Evolutionary conservation across 345 rosid species (phyloP), one percentile per base, ranked within the genome.

Genomic region (Rhizophora apiculata): DNA sequence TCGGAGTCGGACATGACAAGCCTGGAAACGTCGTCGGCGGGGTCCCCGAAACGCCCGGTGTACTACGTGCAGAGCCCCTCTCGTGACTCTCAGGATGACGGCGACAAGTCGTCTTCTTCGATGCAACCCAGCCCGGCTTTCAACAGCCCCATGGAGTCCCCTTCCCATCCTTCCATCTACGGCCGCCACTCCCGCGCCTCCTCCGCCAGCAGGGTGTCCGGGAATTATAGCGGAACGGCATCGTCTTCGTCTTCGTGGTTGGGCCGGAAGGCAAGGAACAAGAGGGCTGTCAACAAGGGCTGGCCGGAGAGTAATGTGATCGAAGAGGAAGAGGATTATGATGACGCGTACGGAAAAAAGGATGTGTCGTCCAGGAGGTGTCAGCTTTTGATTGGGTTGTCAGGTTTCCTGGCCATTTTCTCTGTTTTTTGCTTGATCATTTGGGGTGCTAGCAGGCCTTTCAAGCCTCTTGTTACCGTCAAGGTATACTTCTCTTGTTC

Each of bases 391-490:
- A 55, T 76, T 15, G 53, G 18, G 31, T 5, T 66, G 21, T 21
- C n/a, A 20, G 68, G 79, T 6, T 54, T 62, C 20, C 15, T 34
- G 11, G 27, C 9, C 24, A 8, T 60, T 6, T 71, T 76, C 27
- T 26, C 30, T 21, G 18, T 62, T 11, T 70, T 70, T 16, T 70
- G 71, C 43, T 52, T 70, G 36, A 29, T 65, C 8, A 59, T 76
- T 24, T 70, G 79, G 71, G 71, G 74, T 6, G 68, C 74, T 22
- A 70, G 74, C 16, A 53, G 79, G 34, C 79, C 71, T 65, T 70
- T 59, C 29, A 52, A 61, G n/a, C 74, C 79, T 6, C 51, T 30
- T 10, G 61, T 76, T 43, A 39, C 3, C 4, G 64, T 76, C 39
- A 37, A 76, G 75, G 79, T 75, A 69, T 22, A 67, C 48, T 4